Percentiles rank a stretch among this genome's conserved stretches.
Evolutionary conservation across 352 stramenopile species (phyloP).

Genomic region (Pythium aristosporum): DNA sequence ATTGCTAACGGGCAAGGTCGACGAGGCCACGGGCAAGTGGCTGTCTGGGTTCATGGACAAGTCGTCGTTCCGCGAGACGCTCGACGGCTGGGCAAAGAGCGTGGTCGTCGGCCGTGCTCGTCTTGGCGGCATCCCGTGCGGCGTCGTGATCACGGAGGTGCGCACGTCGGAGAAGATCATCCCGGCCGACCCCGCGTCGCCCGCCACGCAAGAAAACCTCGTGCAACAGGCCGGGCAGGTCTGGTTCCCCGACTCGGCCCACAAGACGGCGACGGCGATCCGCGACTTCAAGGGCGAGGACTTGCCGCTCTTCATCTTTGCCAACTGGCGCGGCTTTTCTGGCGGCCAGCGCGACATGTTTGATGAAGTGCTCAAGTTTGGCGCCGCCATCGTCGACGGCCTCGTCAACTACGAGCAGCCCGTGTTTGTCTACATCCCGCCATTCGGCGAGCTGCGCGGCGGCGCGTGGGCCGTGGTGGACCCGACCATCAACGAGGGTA

Average conservation of each 20-base stretch:
- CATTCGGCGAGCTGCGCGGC: slow-evolving; percentile 97
- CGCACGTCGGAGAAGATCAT: slow-evolving; percentile 96
- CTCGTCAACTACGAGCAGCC: slow-evolving; percentile 99
- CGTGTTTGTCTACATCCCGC: slow-evolving; percentile 99
- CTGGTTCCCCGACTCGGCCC: slow-evolving; percentile 99
- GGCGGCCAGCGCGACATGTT: slow-evolving; percentile 99
- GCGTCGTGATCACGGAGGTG: slow-evolving; percentile 99
- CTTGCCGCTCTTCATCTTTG: slow-evolving; percentile 99
- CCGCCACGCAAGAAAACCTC: slow-evolving; percentile 96
- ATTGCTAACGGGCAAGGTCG: slow-evolving; percentile 87
- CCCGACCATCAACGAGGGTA: slow-evolving; percentile 98
- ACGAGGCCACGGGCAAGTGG: slow-evolving; percentile 82
- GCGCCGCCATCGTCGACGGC: slow-evolving; percentile 99
- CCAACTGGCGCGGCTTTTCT: slow-evolving; percentile 99
- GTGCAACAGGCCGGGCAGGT: slow-evolving; percentile 98
- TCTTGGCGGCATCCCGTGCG: slow-evolving; percentile 97
- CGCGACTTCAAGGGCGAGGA: slow-evolving; percentile 99
- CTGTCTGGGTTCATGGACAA: slow-evolving; percentile 97
- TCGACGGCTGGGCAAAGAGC: slow-evolving; percentile 99
- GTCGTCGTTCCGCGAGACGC: slow-evolving; percentile 97
- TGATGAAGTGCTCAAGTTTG: slow-evolving; percentile 99
- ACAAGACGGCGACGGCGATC: slow-evolving; percentile 99
- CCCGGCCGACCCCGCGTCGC: slow-evolving; percentile 97
- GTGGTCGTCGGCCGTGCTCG: slow-evolving; percentile 97
- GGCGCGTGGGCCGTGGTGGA: slow-evolving; percentile 99